These are phyloP conservation scores for Colletotrichum sp. DNA, from an alignment of 2,329 filamentous ascomycete genomes.

Conservation along the genomic window DNA sequence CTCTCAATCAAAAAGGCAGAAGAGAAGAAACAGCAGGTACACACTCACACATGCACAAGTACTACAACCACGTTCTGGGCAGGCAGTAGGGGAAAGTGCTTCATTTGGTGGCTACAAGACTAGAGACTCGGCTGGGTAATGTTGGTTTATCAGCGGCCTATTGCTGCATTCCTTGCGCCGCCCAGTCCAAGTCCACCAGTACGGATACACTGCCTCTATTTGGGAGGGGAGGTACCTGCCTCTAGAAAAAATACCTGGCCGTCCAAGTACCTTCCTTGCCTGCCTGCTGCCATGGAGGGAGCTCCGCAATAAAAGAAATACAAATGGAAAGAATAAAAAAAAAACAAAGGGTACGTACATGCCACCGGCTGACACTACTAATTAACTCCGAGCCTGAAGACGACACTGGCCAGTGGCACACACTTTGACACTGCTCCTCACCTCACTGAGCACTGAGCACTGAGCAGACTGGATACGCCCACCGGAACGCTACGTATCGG, in stretches of 20 bases:
- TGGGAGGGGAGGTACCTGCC: neutral
- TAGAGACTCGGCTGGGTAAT: neutral
- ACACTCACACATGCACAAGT: neutral
- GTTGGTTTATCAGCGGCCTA: neutral
- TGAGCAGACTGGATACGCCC: neutral
- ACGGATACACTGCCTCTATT: neutral
- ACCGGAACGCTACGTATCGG: neutral
- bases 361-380: neutral
- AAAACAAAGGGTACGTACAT: neutral
- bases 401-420: neutral
- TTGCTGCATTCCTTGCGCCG: neutral
- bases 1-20: neutral
- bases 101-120: slow-evolving; percentile 13
- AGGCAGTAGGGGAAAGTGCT: neutral
- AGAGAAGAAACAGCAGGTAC: neutral
- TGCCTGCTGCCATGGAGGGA: neutral
- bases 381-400: neutral
- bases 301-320: neutral
- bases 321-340: neutral
- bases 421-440: neutral
- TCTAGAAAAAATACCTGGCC: neutral
- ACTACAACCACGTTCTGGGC: neutral
- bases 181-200: neutral
- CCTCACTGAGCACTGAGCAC: neutral
- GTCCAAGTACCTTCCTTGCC: neutral